Base-by-base conservation (phyloP, 192 early-diverging fungal species). In the Coemansia reversa region DNA sequence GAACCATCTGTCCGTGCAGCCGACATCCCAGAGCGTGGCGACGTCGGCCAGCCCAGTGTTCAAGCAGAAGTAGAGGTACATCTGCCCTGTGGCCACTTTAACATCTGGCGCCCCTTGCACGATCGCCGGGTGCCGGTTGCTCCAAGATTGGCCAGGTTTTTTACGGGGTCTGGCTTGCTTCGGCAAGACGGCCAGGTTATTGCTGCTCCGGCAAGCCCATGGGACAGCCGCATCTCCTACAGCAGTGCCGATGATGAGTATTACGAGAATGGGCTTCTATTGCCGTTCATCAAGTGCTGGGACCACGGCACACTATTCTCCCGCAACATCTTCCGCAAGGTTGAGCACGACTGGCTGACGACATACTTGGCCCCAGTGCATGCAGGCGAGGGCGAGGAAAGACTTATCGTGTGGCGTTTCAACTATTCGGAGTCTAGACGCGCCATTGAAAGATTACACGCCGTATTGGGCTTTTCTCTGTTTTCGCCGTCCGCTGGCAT, bases 221-320 rank as follows among this genome's bases (percentile, higher is more conserved):
- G 78, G 78, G 65, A 72, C 55, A 81, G 72, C 27, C 78, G 78
- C 57, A 67, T 83, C 32, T 72, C 73, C 16, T 83, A 83, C 62
- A 79, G 73, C 64, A 69, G 76, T 2, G 70, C 70, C 2, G 81
- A 83, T 28, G 81, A 83, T 63, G 81, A 78, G 65, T 83, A 76
- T 60, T 83, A 70, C 62, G 70, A 79, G 62, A 83, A 79, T 54
- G 76, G 73, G 8, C 67, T 69, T 55, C 51, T 58, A 7, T 47
- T 83, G 42, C 75, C 81, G 12, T 64, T 70, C 20, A 75, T 76
- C 52, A 75, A 74, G 19, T 35, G 55, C 47, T 83, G 76, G 76
- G 53, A 65, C 29, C 61, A 70, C 48, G 81, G 81, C 23, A 50
- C 55, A 39, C 58, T 75, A 33, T 3, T 48, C 0, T 19, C 47